Percentiles rank a stretch among this genome's conserved stretches.
phyloP scores from a whole-genome alignment of 345 rosid species.

The Leavenworthia alabamica region DNA sequence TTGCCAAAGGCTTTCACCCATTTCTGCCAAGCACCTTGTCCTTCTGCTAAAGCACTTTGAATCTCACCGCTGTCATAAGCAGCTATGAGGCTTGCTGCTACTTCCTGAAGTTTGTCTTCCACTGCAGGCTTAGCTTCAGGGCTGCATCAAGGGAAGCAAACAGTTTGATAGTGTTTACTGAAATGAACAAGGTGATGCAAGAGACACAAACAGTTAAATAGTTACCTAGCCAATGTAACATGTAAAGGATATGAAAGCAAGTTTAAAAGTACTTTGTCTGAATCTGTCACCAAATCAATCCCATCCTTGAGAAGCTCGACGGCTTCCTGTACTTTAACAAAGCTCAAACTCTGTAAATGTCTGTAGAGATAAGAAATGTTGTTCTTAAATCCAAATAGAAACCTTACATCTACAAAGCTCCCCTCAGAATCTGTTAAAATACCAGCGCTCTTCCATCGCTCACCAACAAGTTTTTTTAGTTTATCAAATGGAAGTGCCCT shows the following conservation, averaged over 20 bases:
- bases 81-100: conserved; percentile 58
- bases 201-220: conserved; percentile 3
- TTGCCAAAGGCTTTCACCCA: conserved; percentile 89
- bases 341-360: conserved; percentile 7
- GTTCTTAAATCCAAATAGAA: background rate
- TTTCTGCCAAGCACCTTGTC: conserved; percentile 76
- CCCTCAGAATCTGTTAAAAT: conserved; percentile 58
- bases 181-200: background rate
- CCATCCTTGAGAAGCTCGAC: conserved; percentile 87
- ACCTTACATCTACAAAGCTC: conserved; percentile 60
- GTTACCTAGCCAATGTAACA: conserved; percentile 62
- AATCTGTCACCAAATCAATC: conserved; percentile 82
- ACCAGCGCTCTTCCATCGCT: conserved; percentile 68
- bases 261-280: conserved; percentile 70
- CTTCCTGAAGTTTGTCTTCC: conserved; percentile 72
- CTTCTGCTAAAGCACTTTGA: conserved; percentile 59
- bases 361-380: background rate
- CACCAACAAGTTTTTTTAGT: conserved; percentile 62
- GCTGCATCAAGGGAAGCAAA: conserved; percentile 35
- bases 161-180: background rate
- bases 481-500: conserved; percentile 59
- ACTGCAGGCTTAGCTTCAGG: conserved; percentile 56
- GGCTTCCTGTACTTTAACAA: conserved; percentile 62
- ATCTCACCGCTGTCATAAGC: conserved; percentile 86
- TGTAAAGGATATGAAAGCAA: conserved; percentile 81